These are phyloP conservation scores for Spirogloea muscicola DNA, from an alignment of 139 green algal species.

Conservation along the genomic window DNA sequence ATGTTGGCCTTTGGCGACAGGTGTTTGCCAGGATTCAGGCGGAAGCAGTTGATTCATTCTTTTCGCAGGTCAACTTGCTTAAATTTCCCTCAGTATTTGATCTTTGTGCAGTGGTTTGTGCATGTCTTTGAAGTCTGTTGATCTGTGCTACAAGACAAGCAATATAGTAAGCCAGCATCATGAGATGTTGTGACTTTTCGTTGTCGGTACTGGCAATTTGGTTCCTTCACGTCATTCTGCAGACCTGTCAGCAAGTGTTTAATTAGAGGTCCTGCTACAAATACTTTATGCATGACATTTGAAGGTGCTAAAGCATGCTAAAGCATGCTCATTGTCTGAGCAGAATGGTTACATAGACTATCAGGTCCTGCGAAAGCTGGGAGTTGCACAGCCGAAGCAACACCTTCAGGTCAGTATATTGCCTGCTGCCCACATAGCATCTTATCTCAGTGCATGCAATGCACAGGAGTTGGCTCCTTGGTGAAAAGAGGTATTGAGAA, in stretches of 20 bases:
- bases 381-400: slow-evolving; percentile 18
- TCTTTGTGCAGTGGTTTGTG: no score
- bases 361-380: slow-evolving; percentile 16
- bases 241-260: not conserved
- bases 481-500: no score
- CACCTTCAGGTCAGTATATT: no score
- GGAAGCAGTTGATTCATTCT: slow-evolving; percentile 67
- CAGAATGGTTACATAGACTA: slow-evolving; percentile 52
- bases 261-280: not conserved
- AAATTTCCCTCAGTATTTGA: no score
- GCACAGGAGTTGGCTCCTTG: no score
- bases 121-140: no score
- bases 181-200: not conserved
- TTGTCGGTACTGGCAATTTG: not conserved
- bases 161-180: not conserved
- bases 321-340: slow-evolving; percentile 7
- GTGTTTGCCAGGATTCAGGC: slow-evolving; percentile 63
- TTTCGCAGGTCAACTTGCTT: slow-evolving; percentile 36
- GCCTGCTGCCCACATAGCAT: no score
- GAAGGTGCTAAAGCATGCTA: not conserved
- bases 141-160: no score
- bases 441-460: no score
- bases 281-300: not conserved
- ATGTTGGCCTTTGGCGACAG: not conserved
- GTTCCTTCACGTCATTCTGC: not conserved